These are phyloP conservation scores for Laetiporus sulphureus DNA, from an alignment of 1,284 basidiomycete species.

Conservation along the genomic window DNA sequence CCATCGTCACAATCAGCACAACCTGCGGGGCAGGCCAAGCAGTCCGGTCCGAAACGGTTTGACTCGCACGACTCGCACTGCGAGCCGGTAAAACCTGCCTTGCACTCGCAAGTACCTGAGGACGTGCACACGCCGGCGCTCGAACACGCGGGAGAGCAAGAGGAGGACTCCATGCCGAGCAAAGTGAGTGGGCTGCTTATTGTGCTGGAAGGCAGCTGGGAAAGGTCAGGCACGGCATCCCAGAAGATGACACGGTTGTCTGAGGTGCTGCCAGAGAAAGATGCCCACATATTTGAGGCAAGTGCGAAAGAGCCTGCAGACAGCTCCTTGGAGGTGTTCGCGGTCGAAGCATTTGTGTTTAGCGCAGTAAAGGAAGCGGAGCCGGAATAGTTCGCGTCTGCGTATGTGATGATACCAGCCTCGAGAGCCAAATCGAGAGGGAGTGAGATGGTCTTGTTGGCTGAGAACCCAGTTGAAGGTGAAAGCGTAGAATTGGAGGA, in stretches of 20 bases:
- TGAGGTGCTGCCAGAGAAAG: constrained; percentile 43
- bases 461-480: constrained; percentile 56
- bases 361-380: constrained; percentile 51
- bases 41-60: constrained; percentile 68
- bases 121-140: constrained; percentile 63
- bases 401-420: constrained; percentile 58
- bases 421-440: constrained; percentile 59
- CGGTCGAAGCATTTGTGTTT: constrained; percentile 35
- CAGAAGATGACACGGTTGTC: constrained; percentile 58
- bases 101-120: constrained; percentile 63
- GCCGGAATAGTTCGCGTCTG: constrained; percentile 55
- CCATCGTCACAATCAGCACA: constrained; percentile 73
- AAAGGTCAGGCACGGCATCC: constrained; percentile 71
- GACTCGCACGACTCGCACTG: constrained; percentile 70
- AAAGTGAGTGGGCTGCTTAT: constrained; percentile 44
- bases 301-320: constrained; percentile 51
- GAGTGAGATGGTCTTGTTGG: constrained; percentile 40
- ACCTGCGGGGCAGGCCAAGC: constrained; percentile 58
- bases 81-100: constrained; percentile 64
- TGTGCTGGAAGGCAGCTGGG: constrained; percentile 48
- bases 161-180: constrained; percentile 58
- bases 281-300: constrained; percentile 61
- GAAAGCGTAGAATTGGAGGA: constrained; percentile 52
- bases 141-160: constrained; percentile 68
- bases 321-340: constrained; percentile 45